phyloP scores from a whole-genome alignment of 495 filamentous ascomycete genomes.

The Penicillium fimorum region DNA sequence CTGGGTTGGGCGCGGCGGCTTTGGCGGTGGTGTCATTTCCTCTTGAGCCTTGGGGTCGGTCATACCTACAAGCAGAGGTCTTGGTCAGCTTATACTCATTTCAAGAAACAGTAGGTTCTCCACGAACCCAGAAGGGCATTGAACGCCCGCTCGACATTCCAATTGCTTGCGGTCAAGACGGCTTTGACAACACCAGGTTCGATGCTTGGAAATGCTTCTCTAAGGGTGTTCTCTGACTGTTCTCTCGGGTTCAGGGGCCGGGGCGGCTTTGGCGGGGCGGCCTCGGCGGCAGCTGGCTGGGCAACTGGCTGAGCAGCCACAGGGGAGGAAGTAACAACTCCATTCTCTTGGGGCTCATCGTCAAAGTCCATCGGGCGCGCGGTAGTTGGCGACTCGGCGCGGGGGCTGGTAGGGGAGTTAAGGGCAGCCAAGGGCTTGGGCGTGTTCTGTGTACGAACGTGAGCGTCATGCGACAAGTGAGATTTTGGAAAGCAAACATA shows the following conservation, averaged over 20 bases:
- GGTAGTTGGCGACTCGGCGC: constrained; percentile 81
- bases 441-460: constrained; percentile 30
- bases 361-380: constrained; percentile 81
- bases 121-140: constrained; percentile 82
- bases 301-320: constrained; percentile 32
- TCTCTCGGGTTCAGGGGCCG: constrained; percentile 77
- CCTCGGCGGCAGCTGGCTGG: constrained; percentile 22
- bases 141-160: constrained; percentile 89
- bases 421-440: constrained; percentile 31
- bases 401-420: constrained; percentile 31
- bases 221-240: constrained; percentile 82
- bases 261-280: constrained; percentile 79
- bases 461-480: constrained; percentile 19
- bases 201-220: constrained; percentile 88
- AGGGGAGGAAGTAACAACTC: constrained; percentile 40
- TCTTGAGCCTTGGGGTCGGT: constrained; percentile 84
- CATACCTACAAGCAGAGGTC: constrained; percentile 61
- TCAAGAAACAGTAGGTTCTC: background rate
- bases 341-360: constrained; percentile 73
- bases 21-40: constrained; percentile 62
- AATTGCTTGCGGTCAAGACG: constrained; percentile 80
- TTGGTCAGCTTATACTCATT: background rate
- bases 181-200: constrained; percentile 83
- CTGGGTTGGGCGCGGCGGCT: constrained; percentile 64
- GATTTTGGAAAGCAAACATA: constrained; percentile 21